A percentile compares a stretch with the other conserved stretches of the same genome.
phyloP scores from a whole-genome alignment of 768 basidiomycete genomes.

The Termitomyces heimii region DNA sequence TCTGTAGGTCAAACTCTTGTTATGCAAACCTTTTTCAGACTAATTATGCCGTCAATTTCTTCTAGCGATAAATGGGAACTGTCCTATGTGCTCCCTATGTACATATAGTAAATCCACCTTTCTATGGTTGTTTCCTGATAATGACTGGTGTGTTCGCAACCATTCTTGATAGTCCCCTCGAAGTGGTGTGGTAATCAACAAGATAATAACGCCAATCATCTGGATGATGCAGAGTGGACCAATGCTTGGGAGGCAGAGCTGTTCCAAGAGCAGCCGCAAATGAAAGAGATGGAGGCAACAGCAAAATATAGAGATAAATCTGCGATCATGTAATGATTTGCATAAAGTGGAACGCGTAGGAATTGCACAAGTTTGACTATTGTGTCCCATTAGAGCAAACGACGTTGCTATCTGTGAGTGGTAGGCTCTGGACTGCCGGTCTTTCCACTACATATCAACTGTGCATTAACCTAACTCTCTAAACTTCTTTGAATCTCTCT shows the following conservation, averaged over 20 bases:
- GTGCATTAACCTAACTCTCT: background rate
- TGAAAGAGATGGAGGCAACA: conserved; percentile 5
- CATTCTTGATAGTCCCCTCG: conserved; percentile 5
- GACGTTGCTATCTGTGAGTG: no score
- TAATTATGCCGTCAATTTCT: background rate
- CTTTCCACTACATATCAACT: no score
- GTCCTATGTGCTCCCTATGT: conserved; percentile 2
- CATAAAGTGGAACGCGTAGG: no score
- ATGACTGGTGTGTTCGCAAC: background rate
- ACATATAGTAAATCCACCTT: conserved; percentile 6
- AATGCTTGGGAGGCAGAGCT: conserved; percentile 7
- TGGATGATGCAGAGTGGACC: background rate
- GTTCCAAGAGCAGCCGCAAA: conserved; percentile 8
- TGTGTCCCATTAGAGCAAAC: no score
- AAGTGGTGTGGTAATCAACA: conserved; percentile 10
- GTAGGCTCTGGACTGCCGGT: no score
- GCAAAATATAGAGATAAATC: conserved; percentile 9
- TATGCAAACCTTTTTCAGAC: background rate
- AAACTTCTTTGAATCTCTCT: background rate
- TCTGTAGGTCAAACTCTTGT: background rate
- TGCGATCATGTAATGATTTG: no score
- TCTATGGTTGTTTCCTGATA: background rate
- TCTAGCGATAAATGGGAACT: conserved; percentile 8
- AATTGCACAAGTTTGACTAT: no score
- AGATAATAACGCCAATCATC: background rate